Conservation (phyloP, 345 rosid species). For the Rhodamnia argentea region DNA sequence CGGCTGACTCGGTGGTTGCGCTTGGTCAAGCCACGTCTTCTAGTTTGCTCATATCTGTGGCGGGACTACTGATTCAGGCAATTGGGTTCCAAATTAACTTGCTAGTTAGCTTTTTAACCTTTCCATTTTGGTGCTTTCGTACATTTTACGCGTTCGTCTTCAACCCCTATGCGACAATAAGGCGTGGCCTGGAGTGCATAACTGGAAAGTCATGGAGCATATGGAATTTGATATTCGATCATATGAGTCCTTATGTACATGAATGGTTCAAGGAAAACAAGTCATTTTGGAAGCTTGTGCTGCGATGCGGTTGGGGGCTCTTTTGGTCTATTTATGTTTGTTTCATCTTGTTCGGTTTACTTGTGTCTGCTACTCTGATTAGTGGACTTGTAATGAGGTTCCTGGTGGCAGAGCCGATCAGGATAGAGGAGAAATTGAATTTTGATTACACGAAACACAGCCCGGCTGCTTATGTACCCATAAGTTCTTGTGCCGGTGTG, state of each 20-base stretch:
- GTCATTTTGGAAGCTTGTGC: constrained; percentile 19
- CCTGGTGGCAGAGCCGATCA: constrained; percentile 53
- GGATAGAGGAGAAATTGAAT: constrained; percentile 42
- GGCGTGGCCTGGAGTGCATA: constrained; percentile 22
- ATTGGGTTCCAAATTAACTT: constrained; percentile 51
- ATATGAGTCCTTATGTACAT: constrained; percentile 13
- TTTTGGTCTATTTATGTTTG: constrained; percentile 65
- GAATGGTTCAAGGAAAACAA: constrained; percentile 41
- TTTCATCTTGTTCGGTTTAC: constrained; percentile 39
- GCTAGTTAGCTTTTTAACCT: constrained; percentile 27
- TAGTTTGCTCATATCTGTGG: constrained; percentile 29
- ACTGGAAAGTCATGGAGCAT: constrained; percentile 8
- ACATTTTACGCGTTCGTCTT: constrained; percentile 23
- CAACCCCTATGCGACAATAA: constrained; percentile 49
- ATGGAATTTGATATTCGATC: constrained; percentile 13
- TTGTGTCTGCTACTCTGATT: constrained; percentile 36
- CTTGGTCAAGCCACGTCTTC: background rate
- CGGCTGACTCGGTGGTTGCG: background rate
- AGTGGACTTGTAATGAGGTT: constrained; percentile 46
- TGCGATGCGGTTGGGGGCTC: constrained; percentile 54
- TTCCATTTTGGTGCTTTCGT: constrained; percentile 36
- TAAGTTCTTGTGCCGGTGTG: constrained; percentile 40
- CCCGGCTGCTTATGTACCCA: constrained; percentile 59
- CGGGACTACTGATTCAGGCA: constrained; percentile 49
- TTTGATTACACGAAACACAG: constrained; percentile 51